Base-by-base conservation (phyloP, 345 rosid species). In the Alliaria petiolata region DNA sequence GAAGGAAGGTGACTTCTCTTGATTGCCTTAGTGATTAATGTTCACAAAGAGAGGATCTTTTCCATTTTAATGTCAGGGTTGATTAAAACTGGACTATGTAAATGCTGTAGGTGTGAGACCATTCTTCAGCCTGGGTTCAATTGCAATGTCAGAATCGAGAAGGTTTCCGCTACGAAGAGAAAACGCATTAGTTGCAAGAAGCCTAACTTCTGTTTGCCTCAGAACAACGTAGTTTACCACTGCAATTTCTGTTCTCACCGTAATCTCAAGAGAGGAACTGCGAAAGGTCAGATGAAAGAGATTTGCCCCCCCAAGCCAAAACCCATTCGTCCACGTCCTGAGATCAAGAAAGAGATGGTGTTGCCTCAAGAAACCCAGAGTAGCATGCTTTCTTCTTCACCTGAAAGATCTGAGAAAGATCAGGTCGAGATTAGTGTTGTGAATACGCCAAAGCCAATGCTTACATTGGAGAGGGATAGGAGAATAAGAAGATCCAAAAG, bases 201-300 rank as follows among this genome's bases (percentile, higher is more conserved):
- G 65, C 68, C 74, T 6, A 62, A 35, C 46, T 19, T 60, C 2
- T 22, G 53, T 42, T 28, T 53, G 12, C 30, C 79, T 28, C 81
- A 80, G 82, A 93, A 88, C 81, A 83, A 59, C 64, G 95, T 89
- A 57, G 89, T 86, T 35, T 88, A 82, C 80, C 1, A 70, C 8
- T 93, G 97, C 82, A 79, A 75, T 66, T 84, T 84, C 64, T 89
- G 98, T 74, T 89, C 79, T 62, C 72, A 85, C 82, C 75, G 75
- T 8, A 76, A 76, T 40, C 45, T 69, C 0, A 76, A 69, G 65
- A 62, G 75, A 69, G 79, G 75, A 28, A 69, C 79, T 30, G 0
- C 20, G 0, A 76, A 62, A 62, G 79, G 59, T 62, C 79, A 76
- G 7, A 62, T 62, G 74, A 75, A 75, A 54, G 79, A 62, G 35